Conservation (phyloP, 495 filamentous ascomycete species). For the Symbiotaphrina buchneri region DNA sequence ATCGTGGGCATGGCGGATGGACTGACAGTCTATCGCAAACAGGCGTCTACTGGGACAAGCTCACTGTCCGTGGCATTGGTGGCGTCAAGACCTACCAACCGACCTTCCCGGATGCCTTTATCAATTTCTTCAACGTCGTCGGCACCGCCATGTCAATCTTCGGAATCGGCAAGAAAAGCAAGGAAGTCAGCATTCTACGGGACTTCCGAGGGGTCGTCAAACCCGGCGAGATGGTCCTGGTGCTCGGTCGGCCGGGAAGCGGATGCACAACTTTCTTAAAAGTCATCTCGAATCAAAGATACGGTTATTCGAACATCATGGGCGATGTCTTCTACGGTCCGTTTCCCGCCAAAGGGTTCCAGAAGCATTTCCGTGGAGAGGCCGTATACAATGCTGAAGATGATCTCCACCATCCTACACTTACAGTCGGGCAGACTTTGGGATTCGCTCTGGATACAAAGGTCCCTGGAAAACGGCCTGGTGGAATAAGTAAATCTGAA, state of each 20-base stretch:
- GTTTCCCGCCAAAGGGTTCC: conserved; percentile 36
- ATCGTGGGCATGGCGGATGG: background rate
- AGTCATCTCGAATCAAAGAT: conserved; percentile 58
- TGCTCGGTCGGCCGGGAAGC: conserved; percentile 66
- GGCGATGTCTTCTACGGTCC: conserved; percentile 70
- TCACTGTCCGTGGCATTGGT: conserved; percentile 59
- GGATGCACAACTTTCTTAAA: conserved; percentile 84
- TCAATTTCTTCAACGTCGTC: conserved; percentile 51
- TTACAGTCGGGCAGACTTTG: conserved; percentile 59
- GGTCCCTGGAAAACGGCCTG: conserved; percentile 35
- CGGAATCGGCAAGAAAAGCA: conserved; percentile 33
- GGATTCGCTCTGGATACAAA: conserved; percentile 52
- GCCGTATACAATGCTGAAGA: conserved; percentile 64
- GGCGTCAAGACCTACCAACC: conserved; percentile 56
- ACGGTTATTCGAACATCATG: conserved; percentile 52
- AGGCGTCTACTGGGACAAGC: conserved; percentile 57
- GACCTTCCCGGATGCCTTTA: conserved; percentile 65
- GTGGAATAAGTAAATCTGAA: conserved; percentile 29
- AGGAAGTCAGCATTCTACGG: conserved; percentile 39
- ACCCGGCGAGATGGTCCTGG: conserved; percentile 78
- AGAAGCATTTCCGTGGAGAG: conserved; percentile 49
- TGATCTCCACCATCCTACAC: conserved; percentile 65
- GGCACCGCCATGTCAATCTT: conserved; percentile 33
- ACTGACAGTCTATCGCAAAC: conserved; percentile 3
- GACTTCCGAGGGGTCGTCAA: conserved; percentile 34